Base-by-base conservation (phyloP, 139 green algal species). In the Choricystis sp. region DNA sequence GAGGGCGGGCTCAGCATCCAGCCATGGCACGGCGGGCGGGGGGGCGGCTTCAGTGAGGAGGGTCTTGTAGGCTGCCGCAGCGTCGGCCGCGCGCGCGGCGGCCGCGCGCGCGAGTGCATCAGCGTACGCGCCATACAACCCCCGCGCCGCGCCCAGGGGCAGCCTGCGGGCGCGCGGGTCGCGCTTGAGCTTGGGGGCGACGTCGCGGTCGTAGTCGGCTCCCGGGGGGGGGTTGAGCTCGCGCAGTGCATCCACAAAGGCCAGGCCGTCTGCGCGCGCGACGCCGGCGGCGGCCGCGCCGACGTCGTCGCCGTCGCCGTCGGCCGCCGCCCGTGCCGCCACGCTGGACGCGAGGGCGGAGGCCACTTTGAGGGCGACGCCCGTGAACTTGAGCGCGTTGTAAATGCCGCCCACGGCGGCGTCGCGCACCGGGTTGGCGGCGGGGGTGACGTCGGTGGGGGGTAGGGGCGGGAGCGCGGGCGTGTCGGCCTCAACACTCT, bases 181-280 rank as follows among this genome's bases (percentile, higher is more conserved):
- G 1, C 28, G 23, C 0, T 29, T 23, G 16, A 77, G 25, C 14
- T 21, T 29, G 1, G 21, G 14, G 23, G 48, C 25, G 3, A 68
- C 63, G 21, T 61, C 63, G 21, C 9, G 9, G 9, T 64, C 31
- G 55, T 60, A 81, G 31, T n/a, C 59, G 55, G 49, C 66, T 28
- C 25, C n/a, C 0, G 59, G 30, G 1, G 62, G n/a, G 1, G 68
- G 64, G 23, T 69, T 26, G 27, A 69, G 30, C 29, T 26, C 19
- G 59, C 66, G 63, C 27, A 82, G 66, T n/a, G 74, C 66, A 31
- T 80, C 63, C n/a, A 80, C 49, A 62, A 73, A 77, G 2, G 69
- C 64, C n/a, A 40, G 26, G 1, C 56, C 57, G 25, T 62, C 71
- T 26, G 72, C 49, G 27, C 59, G 31, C 30, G 48, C 26, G 0